These are phyloP conservation scores for Chlamydomonas reinhardtii DNA, from an alignment of 163 green algal genomes.

Conservation along the genomic window DNA sequence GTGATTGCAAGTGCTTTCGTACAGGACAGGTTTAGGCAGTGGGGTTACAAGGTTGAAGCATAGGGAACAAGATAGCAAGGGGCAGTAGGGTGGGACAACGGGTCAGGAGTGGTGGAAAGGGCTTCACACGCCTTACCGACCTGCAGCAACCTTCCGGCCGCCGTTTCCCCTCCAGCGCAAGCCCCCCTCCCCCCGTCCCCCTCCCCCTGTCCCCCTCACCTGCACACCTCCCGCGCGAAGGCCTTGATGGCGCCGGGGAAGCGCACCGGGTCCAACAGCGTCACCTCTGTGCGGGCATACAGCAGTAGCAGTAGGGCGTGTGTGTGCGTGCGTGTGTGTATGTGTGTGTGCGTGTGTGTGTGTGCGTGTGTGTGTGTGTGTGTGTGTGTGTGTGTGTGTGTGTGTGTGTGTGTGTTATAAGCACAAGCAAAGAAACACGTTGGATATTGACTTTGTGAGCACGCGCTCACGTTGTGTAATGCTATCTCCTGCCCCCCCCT, in stretches of 20 bases:
- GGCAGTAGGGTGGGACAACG: too few species aligned
- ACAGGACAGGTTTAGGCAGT: too few species aligned
- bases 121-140: too few species aligned
- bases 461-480: too few species aligned
- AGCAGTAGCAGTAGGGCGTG: background rate
- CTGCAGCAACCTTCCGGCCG: too few species aligned
- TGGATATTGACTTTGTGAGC: too few species aligned
- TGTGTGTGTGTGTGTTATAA: too few species aligned
- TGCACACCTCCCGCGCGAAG: conserved; percentile 85
- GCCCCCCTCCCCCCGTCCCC: background rate
- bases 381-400: background rate
- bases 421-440: too few species aligned
- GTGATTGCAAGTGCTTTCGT: too few species aligned
- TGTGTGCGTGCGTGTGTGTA: background rate
- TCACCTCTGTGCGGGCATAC: conserved; percentile 68
- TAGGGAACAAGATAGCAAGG: too few species aligned
- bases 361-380: background rate
- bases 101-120: too few species aligned
- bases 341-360: background rate
- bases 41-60: too few species aligned
- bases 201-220: background rate
- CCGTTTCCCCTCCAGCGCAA: background rate
- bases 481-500: background rate
- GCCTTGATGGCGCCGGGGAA: conserved; percentile 90
- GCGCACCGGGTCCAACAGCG: conserved; percentile 86